Conservation (phyloP, 352 stramenopile genomes). For the Phytophthora constricta region DNA sequence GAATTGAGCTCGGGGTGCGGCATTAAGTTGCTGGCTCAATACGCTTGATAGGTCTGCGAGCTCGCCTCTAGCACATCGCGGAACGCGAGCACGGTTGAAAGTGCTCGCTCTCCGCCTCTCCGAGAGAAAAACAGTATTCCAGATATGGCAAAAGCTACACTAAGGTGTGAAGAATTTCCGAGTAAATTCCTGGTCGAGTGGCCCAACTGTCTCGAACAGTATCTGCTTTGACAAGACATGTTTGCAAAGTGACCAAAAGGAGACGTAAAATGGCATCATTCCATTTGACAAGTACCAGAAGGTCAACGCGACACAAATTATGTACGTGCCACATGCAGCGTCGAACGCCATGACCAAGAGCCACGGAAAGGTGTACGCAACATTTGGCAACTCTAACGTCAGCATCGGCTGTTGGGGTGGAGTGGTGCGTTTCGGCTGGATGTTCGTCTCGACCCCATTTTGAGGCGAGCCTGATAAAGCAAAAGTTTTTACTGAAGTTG, state of each 20-base stretch:
- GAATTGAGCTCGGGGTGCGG: slow-evolving; percentile 12
- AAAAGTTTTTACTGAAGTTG: no score
- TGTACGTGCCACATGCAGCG: slow-evolving; percentile 16
- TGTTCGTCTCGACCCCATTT: no score
- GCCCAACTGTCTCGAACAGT: slow-evolving; percentile 42
- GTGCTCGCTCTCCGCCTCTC: slow-evolving; percentile 28
- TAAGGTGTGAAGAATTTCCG: slow-evolving; percentile 27
- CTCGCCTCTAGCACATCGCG: slow-evolving; percentile 32
- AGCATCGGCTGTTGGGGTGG: neutral
- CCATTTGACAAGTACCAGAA: slow-evolving; percentile 33
- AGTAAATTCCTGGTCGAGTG: slow-evolving; percentile 31
- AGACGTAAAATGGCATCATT: slow-evolving; percentile 35
- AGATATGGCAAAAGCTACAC: neutral
- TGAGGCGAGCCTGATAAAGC: no score
- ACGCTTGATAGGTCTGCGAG: slow-evolving; percentile 36
- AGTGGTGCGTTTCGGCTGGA: neutral
- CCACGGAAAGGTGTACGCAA: slow-evolving; percentile 14
- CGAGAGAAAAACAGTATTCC: slow-evolving; percentile 21
- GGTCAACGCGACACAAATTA: slow-evolving; percentile 30
- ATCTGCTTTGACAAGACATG: no score
- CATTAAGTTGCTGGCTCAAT: slow-evolving; percentile 28
- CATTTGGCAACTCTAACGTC: slow-evolving; percentile 6
- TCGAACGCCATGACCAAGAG: slow-evolving; percentile 34
- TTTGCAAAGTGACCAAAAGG: slow-evolving; percentile 24
- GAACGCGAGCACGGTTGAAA: slow-evolving; percentile 29